These are phyloP conservation scores for Aphanomyces stellatus DNA, from an alignment of 352 stramenopile genomes.

Conservation along the genomic window DNA sequence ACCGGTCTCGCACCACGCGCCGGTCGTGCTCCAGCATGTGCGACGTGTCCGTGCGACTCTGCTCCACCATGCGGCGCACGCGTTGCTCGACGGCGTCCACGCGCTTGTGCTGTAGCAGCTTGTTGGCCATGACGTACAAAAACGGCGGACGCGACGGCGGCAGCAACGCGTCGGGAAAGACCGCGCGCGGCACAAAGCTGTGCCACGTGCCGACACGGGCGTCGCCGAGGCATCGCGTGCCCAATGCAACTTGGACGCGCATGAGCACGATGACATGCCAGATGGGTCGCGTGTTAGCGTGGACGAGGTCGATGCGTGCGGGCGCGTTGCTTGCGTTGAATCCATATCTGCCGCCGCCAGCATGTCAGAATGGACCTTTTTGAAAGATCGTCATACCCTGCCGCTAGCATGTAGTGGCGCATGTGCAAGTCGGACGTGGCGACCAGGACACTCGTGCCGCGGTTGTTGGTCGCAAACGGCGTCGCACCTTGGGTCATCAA, in stretches of 20 bases:
- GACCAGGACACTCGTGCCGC: background rate
- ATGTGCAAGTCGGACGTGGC: background rate
- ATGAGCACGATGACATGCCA: background rate
- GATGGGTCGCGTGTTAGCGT: background rate
- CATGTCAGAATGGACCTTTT: background rate
- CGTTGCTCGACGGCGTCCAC: background rate
- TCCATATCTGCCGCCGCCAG: background rate
- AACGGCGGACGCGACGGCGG: background rate
- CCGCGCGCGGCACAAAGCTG: background rate
- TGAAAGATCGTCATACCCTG: background rate
- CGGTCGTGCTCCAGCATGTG: background rate
- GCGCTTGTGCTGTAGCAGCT: background rate
- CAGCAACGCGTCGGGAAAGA: background rate
- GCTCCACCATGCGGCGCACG: background rate
- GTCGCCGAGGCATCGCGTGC: background rate
- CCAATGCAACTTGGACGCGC: background rate
- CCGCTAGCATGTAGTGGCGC: constrained; percentile 4
- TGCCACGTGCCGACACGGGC: constrained; percentile 5
- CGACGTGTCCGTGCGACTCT: background rate
- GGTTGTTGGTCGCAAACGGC: constrained; percentile 2
- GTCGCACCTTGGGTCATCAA: constrained; percentile 1
- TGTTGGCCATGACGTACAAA: constrained; percentile 18
- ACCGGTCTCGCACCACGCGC: background rate
- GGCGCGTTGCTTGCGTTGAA: constrained; percentile 6
- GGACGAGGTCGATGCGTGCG: background rate